Base-by-base conservation (phyloP, 2,329 filamentous ascomycete genomes). In the Zymoseptoria tritici region DNA sequence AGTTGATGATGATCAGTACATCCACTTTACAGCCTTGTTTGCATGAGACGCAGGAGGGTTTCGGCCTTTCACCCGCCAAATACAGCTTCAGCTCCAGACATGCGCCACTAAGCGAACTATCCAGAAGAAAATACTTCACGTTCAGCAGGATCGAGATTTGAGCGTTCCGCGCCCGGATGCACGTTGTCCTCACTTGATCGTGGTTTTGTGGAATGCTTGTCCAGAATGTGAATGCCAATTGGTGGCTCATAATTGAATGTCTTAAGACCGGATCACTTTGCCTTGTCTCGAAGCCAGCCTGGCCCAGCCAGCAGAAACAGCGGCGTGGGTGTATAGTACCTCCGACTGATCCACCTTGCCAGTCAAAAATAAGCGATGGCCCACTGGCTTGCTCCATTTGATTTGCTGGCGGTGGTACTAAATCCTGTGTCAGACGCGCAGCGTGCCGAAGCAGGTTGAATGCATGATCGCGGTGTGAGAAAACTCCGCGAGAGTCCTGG, bases 401-500 rank as follows among this genome's bases (percentile, higher is more conserved):
- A 54, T 58, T 61, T 58, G 60, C 60, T 62, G 54, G 57, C 54
- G 51, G 63, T 63, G 20, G 61, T 62, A 64, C 63, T 57, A 65
- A 57, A 61, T 60, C 50, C 58, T 59, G 63, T 63, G 63, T 62
- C 63, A 62, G 63, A 60, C 60, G 61, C 59, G 62, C 63, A 64
- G 61, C 60, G 57, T 58, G 60, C 57, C 61, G 59, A 57, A 57
- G 61, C 60, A 60, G 56, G 54, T 42, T 42, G 11, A 42, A 42
- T 42, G 36, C 36, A 42, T 42, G 36, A 42, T 42, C 36, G 16
- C 36, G 36, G 36, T 42, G 36, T 42, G 36, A 9, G 36, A 42
- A 42, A 16, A 42, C 36, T 42, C 36, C 36, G 36, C 36, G 36
- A 13, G 36, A 42, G 36, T 42, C 36, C 36, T 16, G 36, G 36